A percentile compares a stretch with the other conserved stretches of the same genome.
phyloP scores from a whole-genome alignment of 2,329 filamentous ascomycete species.

The Penicillium sp. region DNA sequence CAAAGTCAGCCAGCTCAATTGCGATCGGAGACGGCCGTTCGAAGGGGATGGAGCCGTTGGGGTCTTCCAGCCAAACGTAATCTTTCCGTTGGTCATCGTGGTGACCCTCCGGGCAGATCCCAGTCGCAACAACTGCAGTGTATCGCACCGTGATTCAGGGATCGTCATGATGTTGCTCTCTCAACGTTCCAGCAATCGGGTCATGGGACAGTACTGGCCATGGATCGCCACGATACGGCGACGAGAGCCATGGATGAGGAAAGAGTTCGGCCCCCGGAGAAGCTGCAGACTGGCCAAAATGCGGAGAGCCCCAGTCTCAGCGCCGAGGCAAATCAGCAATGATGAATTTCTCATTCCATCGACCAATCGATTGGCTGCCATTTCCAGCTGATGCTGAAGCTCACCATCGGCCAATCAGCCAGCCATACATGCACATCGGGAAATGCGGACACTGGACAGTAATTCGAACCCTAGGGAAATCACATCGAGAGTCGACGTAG shows the following conservation, averaged over 20 bases:
- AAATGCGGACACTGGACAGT: too few species aligned
- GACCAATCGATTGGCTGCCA: constrained; percentile 11
- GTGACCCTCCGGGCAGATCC: not conserved
- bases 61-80: constrained; percentile 17
- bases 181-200: too few species aligned
- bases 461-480: too few species aligned
- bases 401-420: not conserved
- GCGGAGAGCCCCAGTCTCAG: constrained; percentile 6
- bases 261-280: not conserved
- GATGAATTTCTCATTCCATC: not conserved
- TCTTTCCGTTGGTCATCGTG: constrained; percentile 22
- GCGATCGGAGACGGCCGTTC: constrained; percentile 4
- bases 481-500: too few species aligned
- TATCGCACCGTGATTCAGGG: too few species aligned
- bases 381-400: constrained; percentile 11
- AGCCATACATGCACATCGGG: too few species aligned
- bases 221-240: too few species aligned
- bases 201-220: too few species aligned
- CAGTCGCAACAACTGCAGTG: not conserved
- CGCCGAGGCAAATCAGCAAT: constrained; percentile 10
- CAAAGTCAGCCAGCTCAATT: too few species aligned
- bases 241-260: not conserved
- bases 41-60: not conserved
- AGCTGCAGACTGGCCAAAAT: constrained; percentile 2
- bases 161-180: too few species aligned